These are phyloP conservation scores for Allodekkera sacchari DNA, from an alignment of 805 yeast genomes.

Conservation along the genomic window DNA sequence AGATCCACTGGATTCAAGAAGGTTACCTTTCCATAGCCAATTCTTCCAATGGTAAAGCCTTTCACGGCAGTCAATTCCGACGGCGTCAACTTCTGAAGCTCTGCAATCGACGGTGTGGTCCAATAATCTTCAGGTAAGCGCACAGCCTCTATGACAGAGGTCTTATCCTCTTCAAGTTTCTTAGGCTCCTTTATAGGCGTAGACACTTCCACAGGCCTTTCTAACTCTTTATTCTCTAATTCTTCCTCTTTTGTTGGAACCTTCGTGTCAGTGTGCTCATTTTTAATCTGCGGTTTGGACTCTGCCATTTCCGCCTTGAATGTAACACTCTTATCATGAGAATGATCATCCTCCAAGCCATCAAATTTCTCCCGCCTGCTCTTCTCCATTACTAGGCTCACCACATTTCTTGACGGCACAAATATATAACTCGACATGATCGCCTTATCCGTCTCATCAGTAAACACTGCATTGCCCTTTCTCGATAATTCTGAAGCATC, in stretches of 20 bases:
- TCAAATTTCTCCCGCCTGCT: conserved; percentile 15
- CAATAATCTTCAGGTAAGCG: conserved; percentile 71
- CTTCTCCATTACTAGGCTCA: conserved; percentile 46
- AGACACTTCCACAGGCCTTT: conserved; percentile 2
- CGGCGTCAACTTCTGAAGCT: conserved; percentile 50
- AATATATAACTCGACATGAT: conserved; percentile 66
- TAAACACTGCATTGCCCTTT: conserved; percentile 1
- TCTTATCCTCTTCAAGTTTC: no score
- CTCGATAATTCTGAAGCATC: conserved; percentile 9
- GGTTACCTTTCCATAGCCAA: conserved; percentile 66
- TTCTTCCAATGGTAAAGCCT: conserved; percentile 70
- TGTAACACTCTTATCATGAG: conserved; percentile 26
- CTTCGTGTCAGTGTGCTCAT: not conserved
- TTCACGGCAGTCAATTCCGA: conserved; percentile 56
- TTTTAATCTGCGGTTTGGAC: not conserved
- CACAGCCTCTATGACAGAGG: no score
- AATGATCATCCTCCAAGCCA: conserved; percentile 13
- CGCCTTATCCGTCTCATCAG: conserved; percentile 51
- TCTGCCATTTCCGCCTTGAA: conserved; percentile 15
- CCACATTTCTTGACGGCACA: conserved; percentile 50
- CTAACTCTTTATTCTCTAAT: conserved; percentile 2
- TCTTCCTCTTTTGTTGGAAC: conserved; percentile 1
- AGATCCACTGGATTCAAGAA: conserved; percentile 81
- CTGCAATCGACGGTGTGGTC: conserved; percentile 69
- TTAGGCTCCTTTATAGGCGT: not conserved